Evolutionary conservation across 768 basidiomycete genomes (phyloP).

Genomic region (Tylopilus subfusipes): DNA sequence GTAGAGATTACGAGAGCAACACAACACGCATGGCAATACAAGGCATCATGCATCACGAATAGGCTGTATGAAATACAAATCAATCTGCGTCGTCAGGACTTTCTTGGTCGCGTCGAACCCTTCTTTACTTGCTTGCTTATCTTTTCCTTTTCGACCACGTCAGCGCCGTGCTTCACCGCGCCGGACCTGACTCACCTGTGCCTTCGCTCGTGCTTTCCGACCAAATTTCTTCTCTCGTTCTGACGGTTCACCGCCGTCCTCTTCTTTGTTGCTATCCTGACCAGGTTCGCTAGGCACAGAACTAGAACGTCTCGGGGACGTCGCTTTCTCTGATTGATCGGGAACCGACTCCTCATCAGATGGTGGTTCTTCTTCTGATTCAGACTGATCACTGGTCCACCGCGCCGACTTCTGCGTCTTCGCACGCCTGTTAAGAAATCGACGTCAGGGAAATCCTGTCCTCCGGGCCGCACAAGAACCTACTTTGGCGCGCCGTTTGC

Average conservation of each 20-base stretch:
- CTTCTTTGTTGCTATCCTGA: constrained; percentile 28
- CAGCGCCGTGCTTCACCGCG: not conserved
- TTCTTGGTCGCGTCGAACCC: constrained; percentile 21
- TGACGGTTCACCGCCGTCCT: constrained; percentile 26
- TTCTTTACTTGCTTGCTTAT: constrained; percentile 29
- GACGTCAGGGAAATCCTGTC: constrained; percentile 8
- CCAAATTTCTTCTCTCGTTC: constrained; percentile 36
- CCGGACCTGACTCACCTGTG: constrained; percentile 33
- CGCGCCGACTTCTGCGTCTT: constrained; percentile 29
- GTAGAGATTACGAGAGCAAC: constrained; percentile 7
- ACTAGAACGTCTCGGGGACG: constrained; percentile 22
- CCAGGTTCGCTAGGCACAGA: constrained; percentile 41
- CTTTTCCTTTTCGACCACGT: constrained; percentile 25
- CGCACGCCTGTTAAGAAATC: constrained; percentile 17
- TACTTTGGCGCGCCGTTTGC: constrained; percentile 28
- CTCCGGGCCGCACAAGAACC: constrained; percentile 1
- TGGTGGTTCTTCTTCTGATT: constrained; percentile 25
- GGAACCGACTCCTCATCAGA: constrained; percentile 31
- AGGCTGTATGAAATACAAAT: constrained; percentile 7
- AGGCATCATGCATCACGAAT: not conserved
- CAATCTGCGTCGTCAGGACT: constrained; percentile 18
- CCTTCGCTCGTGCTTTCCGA: constrained; percentile 37
- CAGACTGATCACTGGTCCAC: constrained; percentile 33
- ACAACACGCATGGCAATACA: constrained; percentile 17
- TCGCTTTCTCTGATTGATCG: constrained; percentile 38